These are phyloP conservation scores for Oryza officinalis DNA, from an alignment of 176 grass and related monocot species.

Conservation along the genomic window DNA sequence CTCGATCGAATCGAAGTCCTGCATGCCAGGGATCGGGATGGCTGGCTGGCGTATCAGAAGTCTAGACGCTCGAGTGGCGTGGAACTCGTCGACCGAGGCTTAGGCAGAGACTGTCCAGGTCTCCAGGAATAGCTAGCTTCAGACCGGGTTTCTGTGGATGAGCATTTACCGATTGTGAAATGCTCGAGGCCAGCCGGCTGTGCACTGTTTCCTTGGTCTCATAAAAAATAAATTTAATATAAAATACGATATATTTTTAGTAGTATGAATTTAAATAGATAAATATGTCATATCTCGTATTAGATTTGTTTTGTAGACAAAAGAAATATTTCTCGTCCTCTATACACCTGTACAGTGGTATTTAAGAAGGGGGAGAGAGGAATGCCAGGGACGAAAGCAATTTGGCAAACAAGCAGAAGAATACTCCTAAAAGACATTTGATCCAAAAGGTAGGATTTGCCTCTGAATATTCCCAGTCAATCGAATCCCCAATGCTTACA, in stretches of 20 bases:
- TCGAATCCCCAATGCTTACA: conserved; percentile 11
- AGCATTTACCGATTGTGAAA: background rate
- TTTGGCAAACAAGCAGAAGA: background rate
- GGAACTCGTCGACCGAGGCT: conserved; percentile 31
- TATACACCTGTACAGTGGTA: too few relatives aligned
- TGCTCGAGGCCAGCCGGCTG: background rate
- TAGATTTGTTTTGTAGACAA: too few relatives aligned
- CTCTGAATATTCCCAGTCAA: conserved; percentile 49
- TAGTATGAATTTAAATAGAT: too few relatives aligned
- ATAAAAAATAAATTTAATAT: too few relatives aligned
- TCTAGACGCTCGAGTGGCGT: conserved; percentile 11
- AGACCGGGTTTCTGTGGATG: background rate
- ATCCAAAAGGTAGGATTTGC: conserved; percentile 8
- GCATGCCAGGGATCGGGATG: background rate
- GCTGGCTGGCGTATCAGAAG: background rate
- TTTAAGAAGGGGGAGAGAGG: too few relatives aligned
- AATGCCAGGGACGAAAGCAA: too few relatives aligned
- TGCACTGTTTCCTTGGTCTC: too few relatives aligned
- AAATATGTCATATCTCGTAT: too few relatives aligned
- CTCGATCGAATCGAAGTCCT: background rate
- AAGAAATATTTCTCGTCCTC: too few relatives aligned
- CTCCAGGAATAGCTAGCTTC: conserved; percentile 19
- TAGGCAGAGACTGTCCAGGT: conserved; percentile 1
- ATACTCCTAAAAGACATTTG: background rate
- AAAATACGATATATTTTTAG: too few relatives aligned